phyloP scores from a whole-genome alignment of 108 stramenopile species.

The Fragilariopsis cylindrus region DNA sequence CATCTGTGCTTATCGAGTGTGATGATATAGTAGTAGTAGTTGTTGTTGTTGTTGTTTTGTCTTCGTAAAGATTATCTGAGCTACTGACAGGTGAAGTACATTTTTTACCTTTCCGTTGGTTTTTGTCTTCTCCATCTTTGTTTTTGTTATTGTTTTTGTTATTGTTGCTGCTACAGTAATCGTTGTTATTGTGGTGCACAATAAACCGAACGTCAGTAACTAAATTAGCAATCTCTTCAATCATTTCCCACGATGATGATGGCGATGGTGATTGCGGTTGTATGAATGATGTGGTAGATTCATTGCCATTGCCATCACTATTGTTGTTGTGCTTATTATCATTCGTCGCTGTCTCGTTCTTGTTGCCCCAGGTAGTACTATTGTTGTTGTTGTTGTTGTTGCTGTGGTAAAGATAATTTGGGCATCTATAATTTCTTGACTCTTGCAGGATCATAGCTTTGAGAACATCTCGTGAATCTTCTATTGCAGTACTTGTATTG shows the following conservation, averaged over 20 bases:
- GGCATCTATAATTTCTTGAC: constrained; percentile 18
- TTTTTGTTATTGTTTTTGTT: no score
- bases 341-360: no score
- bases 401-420: constrained; percentile 5
- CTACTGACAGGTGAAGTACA: neutral
- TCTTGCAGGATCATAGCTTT: constrained; percentile 26
- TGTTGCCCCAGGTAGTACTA: neutral
- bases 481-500: neutral
- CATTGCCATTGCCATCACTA: no score
- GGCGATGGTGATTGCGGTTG: neutral
- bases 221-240: constrained; percentile 25
- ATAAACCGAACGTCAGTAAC: constrained; percentile 25
- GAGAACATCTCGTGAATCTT: constrained; percentile 16
- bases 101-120: neutral
- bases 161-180: no score
- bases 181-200: no score
- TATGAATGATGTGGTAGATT: neutral
- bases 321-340: no score
- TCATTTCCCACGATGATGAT: constrained; percentile 1
- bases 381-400: neutral
- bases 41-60: no score
- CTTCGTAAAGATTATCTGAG: neutral
- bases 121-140: neutral
- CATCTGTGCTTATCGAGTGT: no score
- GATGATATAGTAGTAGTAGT: no score